Conservation (phyloP, 2,329 filamentous ascomycete species). For the Emmonsiellopsis sp. region DNA sequence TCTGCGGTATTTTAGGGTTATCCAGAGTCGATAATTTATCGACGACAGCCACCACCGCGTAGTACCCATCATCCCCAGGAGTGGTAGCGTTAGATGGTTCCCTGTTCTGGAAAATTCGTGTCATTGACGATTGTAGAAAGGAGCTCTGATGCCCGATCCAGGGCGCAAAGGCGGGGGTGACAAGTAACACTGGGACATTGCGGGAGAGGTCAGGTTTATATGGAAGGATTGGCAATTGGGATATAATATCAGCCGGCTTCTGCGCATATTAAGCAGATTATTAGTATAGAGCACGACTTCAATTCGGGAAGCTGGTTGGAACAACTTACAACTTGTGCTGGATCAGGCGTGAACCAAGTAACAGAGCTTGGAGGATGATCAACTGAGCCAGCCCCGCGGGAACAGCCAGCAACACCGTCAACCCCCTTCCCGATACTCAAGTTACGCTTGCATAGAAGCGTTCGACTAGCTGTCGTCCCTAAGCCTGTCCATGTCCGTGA, state of each 20-base stretch:
- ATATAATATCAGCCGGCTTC: slow-evolving; percentile 20
- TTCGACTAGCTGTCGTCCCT: background rate
- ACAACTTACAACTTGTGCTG: background rate
- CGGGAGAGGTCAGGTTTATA: slow-evolving; percentile 8
- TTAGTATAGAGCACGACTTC: background rate
- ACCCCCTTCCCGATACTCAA: background rate
- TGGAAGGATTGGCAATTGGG: slow-evolving; percentile 16
- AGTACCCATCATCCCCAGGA: slow-evolving; percentile 5
- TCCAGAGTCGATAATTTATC: slow-evolving; percentile 24
- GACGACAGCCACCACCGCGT: slow-evolving; percentile 28
- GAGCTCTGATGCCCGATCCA: slow-evolving; percentile 25
- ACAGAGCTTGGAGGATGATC: background rate
- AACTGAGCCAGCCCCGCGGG: background rate
- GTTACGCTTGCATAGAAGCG: background rate
- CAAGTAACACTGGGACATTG: slow-evolving; percentile 26
- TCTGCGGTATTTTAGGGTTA: background rate
- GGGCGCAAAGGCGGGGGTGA: slow-evolving; percentile 29
- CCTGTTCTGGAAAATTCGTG: slow-evolving; percentile 17
- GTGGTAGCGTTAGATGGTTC: slow-evolving; percentile 6
- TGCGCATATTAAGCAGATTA: background rate
- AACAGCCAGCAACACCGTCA: background rate
- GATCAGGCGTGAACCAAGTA: background rate
- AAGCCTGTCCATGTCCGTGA: background rate
- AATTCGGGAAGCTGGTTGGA: background rate
- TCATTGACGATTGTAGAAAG: slow-evolving; percentile 25